A percentile compares a stretch with the other conserved stretches of the same genome.
Evolutionary conservation across 208 protist genomes (phyloP).

Genomic region (Wallacemonas sp.): DNA sequence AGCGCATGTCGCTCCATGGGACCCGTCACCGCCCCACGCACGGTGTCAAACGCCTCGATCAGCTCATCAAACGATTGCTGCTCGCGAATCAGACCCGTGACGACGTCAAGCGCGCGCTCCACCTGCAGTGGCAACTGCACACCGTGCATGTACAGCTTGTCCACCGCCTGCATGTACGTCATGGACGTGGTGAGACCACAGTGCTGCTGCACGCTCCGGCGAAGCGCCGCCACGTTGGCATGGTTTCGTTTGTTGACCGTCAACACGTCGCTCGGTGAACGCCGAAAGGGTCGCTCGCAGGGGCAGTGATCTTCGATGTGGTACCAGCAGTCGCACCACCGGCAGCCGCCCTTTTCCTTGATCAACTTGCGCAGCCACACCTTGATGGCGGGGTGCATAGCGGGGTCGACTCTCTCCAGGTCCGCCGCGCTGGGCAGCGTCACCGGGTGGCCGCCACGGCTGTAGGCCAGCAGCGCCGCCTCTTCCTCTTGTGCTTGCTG

Average conservation of each 20-base stretch:
- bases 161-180: slow-evolving; percentile 63
- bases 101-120: slow-evolving; percentile 48
- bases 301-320: slow-evolving; percentile 67
- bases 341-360: slow-evolving; percentile 58
- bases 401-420: slow-evolving; percentile 45
- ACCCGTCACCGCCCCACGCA: slow-evolving; percentile 75
- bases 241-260: slow-evolving; percentile 13
- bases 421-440: slow-evolving; percentile 45
- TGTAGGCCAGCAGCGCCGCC: slow-evolving; percentile 6
- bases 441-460: slow-evolving; percentile 20
- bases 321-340: slow-evolving; percentile 72
- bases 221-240: slow-evolving; percentile 4
- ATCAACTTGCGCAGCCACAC: slow-evolving; percentile 60
- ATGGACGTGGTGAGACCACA: slow-evolving; percentile 17
- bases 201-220: slow-evolving; percentile 7
- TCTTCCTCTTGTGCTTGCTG: not conserved
- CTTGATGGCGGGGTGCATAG: slow-evolving; percentile 68
- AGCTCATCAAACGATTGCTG: slow-evolving; percentile 72
- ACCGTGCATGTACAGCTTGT: slow-evolving; percentile 50
- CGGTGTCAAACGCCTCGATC: slow-evolving; percentile 75
- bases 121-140: slow-evolving; percentile 59
- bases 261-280: slow-evolving; percentile 31
- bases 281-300: slow-evolving; percentile 69
- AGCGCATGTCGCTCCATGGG: slow-evolving; percentile 78
- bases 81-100: slow-evolving; percentile 61